Evolutionary conservation across 805 yeast genomes (phyloP).

Genomic region (Candida takata): DNA sequence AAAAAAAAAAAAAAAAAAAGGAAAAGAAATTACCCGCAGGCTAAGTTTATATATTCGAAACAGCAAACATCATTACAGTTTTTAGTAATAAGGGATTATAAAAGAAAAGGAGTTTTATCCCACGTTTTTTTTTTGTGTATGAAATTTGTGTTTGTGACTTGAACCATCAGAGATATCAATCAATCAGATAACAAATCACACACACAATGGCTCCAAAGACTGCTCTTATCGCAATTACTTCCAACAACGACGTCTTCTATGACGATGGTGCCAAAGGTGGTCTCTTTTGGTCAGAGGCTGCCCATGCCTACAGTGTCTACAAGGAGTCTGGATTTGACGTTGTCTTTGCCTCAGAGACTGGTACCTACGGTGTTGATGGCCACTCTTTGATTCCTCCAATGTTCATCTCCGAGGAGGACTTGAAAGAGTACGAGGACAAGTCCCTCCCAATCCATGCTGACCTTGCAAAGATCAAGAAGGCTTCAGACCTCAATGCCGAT

Average conservation of each 20-base stretch:
- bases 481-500: constrained; percentile 39
- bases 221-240: constrained; percentile 39
- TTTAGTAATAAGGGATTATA: too few species aligned
- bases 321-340: constrained; percentile 43
- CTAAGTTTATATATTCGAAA: too few species aligned
- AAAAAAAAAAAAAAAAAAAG: too few species aligned
- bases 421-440: constrained; percentile 31
- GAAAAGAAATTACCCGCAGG: too few species aligned
- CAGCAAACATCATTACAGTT: too few species aligned
- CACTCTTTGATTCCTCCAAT: constrained; percentile 37
- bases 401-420: constrained; percentile 39
- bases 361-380: constrained; percentile 50
- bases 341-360: constrained; percentile 52
- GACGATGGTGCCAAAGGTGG: constrained; percentile 58
- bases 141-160: too few species aligned
- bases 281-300: constrained; percentile 48
- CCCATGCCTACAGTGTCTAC: constrained; percentile 50
- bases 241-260: constrained; percentile 41
- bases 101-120: too few species aligned
- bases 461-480: constrained; percentile 36
- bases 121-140: too few species aligned
- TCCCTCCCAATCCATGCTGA: constrained; percentile 33
- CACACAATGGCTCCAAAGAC: constrained; percentile 21
- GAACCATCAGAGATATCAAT: too few species aligned
- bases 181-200: neutral